Evolutionary conservation across 805 yeast species (phyloP), one percentile per base, ranked within the genome.

Genomic region (Starmerella apicola): DNA sequence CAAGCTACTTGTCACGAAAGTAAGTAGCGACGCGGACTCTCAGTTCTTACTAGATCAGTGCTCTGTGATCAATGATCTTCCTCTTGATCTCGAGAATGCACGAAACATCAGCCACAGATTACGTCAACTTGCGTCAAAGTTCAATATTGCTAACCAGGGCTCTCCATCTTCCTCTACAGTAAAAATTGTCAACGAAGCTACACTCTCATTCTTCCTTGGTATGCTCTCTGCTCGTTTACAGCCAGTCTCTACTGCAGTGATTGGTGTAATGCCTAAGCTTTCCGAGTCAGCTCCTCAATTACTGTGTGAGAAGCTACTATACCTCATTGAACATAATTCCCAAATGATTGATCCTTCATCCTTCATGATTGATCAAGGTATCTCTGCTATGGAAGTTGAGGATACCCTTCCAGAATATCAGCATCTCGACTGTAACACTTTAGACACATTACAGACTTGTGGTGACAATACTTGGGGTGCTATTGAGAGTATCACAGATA

Each of bases 241-340:
- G 41, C 97, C 97, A 1, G 68, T 80, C 12, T 85, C 95, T 94
- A 70, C 72, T 16, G 84, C 80, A 4, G 80, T 81, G 2, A 61
- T 67, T 39, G 88, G 78, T 44, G 68, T 71, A 3, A 53, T 82
- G 4, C 72, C 76, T 1, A 52, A 58, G 3, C 57, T 78, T 8
- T 58, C 65, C 12, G 61, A 55, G 15, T 66, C 65, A 46, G 32
- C 34, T 20, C 34, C 49, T 15, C 59, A 57, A 0, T 36, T 63
- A 10, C 62, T 81, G 0, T 84, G 95, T 93, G 54, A 64, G 0
- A 52, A 72, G 16, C 60, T 75, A 0, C 57, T 59, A 29, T 51
- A 55, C 4, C 53, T 57, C 49, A 37, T 58, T 7, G 38, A 39
- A 13, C 18, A 36, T 7, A 38, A 44, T 4, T 13, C 27, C 3